These are phyloP conservation scores for Eucalyptus regnans DNA, from an alignment of 345 rosid genomes.

Conservation along the genomic window DNA sequence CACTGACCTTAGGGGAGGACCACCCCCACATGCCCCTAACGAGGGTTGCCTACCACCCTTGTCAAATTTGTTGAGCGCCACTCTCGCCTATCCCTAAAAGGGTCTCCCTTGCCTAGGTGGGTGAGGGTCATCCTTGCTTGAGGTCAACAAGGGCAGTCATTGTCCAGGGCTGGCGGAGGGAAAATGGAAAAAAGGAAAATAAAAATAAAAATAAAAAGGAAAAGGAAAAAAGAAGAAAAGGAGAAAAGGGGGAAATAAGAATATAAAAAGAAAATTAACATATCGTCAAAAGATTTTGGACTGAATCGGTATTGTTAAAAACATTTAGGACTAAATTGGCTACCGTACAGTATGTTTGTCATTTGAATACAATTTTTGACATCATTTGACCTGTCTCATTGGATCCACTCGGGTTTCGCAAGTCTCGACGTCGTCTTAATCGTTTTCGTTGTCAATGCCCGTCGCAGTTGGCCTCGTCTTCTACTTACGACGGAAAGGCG, in stretches of 20 bases:
- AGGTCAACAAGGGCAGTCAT: not conserved
- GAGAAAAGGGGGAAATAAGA: not conserved
- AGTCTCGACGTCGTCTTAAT: not conserved
- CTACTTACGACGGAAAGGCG: not conserved
- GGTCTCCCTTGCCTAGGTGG: not conserved
- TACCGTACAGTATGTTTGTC: not conserved
- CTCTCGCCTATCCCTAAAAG: not conserved
- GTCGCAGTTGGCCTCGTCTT: not conserved
- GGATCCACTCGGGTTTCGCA: not conserved
- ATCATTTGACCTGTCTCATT: not conserved
- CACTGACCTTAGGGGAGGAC: too few relatives aligned
- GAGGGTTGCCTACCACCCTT: not conserved
- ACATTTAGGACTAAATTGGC: not conserved
- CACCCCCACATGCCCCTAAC: not conserved
- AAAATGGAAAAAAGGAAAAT: not conserved
- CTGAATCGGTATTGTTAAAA: accelerated
- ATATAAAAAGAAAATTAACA: not conserved
- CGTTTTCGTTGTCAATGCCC: not conserved
- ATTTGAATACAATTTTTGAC: not conserved
- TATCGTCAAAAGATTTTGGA: accelerated
- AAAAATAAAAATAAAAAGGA: too few relatives aligned
- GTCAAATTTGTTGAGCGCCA: not conserved
- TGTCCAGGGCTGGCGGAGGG: not conserved
- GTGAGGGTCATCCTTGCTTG: not conserved
- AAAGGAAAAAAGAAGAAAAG: not conserved